Conservation (phyloP, 2,329 filamentous ascomycete species). For the Diaporthe nobilis region DNA sequence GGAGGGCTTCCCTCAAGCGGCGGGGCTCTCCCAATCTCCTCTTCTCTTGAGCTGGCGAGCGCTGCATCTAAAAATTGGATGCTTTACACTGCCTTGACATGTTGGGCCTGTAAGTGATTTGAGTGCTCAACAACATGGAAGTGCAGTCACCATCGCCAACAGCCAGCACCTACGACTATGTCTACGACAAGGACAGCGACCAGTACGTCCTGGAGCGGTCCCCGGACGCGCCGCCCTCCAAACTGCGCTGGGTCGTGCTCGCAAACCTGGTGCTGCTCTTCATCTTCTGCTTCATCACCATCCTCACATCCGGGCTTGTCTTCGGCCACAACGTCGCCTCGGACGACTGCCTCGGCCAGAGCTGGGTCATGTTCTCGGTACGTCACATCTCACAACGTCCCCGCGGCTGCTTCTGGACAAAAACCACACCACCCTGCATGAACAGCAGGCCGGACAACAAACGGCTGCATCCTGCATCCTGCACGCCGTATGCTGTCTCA, state of each 20-base stretch:
- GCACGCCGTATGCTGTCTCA: conserved; percentile 1
- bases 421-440: conserved; percentile 18
- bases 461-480: conserved; percentile 21
- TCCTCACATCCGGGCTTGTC: conserved; percentile 38
- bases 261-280: conserved; percentile 34
- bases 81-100: conserved; percentile 6
- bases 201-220: not conserved
- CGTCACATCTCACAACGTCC: conserved; percentile 18
- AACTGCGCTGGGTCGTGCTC: conserved; percentile 32
- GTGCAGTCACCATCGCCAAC: conserved; percentile 30
- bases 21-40: not conserved
- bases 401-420: not conserved
- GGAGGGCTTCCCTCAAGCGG: not conserved
- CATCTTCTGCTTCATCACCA: conserved; percentile 39
- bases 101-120: not conserved
- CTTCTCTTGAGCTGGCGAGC: not conserved
- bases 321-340: conserved; percentile 35
- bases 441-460: conserved; percentile 25
- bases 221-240: not conserved
- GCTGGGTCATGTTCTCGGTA: conserved; percentile 43
- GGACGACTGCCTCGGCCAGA: conserved; percentile 39
- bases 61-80: not conserved
- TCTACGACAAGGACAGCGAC: conserved; percentile 38
- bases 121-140: conserved; percentile 31
- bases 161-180: conserved; percentile 34